Evolutionary conservation across 805 yeast species (phyloP).

Genomic region (Jamesozyma hellenica): DNA sequence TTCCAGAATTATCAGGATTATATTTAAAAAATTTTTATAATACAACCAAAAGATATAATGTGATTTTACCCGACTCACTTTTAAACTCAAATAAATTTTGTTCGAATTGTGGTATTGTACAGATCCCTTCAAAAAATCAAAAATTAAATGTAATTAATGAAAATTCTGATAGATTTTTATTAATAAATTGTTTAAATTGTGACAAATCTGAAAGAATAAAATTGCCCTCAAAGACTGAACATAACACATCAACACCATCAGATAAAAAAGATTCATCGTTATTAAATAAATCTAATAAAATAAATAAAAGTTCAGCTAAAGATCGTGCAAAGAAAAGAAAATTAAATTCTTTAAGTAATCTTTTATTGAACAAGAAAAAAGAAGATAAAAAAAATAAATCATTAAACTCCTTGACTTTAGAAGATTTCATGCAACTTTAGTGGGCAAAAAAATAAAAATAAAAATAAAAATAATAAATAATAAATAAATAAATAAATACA

Average conservation of each 20-base stretch:
- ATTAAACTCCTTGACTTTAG: conserved; percentile 35
- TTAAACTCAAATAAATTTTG: conserved; percentile 23
- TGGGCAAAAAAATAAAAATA: too few relatives aligned
- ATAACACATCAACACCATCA: too few relatives aligned
- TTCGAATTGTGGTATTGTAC: conserved; percentile 23
- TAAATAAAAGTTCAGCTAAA: conserved; percentile 23
- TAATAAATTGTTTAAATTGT: not conserved
- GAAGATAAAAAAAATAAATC: conserved; percentile 28
- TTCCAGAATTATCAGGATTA: conserved; percentile 20
- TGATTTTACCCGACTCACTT: conserved; percentile 17
- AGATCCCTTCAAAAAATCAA: conserved; percentile 19
- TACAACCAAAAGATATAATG: conserved; percentile 20
- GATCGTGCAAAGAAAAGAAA: conserved; percentile 40
- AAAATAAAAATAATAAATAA: too few relatives aligned
- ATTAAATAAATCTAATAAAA: not conserved
- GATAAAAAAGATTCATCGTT: too few relatives aligned
- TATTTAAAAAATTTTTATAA: conserved; percentile 26
- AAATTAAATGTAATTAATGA: too few relatives aligned
- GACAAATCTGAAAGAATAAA: not conserved
- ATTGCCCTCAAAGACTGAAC: conserved; percentile 5
- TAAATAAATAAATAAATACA: too few relatives aligned
- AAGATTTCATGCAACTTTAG: conserved; percentile 38
- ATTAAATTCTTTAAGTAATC: conserved; percentile 33
- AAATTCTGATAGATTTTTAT: too few relatives aligned
- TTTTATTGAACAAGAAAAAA: conserved; percentile 34